These are phyloP conservation scores for Suhomyces coccinellae DNA, from an alignment of 1,139 yeast species.

Conservation along the genomic window DNA sequence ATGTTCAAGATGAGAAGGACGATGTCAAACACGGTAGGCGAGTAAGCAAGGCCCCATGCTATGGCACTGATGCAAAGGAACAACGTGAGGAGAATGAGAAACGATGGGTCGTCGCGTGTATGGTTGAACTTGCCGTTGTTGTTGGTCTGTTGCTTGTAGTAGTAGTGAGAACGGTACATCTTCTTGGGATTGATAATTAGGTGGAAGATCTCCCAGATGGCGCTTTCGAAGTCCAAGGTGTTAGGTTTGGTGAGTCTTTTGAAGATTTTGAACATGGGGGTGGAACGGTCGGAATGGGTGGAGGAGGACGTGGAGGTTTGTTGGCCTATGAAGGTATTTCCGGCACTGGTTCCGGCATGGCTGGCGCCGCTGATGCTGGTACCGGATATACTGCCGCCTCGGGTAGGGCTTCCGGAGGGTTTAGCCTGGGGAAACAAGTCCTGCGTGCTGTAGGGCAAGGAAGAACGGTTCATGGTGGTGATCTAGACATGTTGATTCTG, in stretches of 20 bases:
- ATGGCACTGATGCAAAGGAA: constrained; percentile 72
- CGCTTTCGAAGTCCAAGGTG: constrained; percentile 87
- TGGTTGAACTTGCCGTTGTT: constrained; percentile 43
- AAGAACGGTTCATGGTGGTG: constrained; percentile 21
- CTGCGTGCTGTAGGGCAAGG: constrained; percentile 41
- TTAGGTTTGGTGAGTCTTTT: constrained; percentile 65
- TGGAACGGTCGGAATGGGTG: constrained; percentile 1
- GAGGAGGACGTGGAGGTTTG: not conserved
- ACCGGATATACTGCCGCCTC: constrained; percentile 3
- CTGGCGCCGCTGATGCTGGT: constrained; percentile 5
- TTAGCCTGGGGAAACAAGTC: constrained; percentile 37
- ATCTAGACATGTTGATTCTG: constrained; percentile 4
- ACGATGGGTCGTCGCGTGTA: constrained; percentile 92
- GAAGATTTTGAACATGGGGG: constrained; percentile 23
- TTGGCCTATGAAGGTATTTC: not conserved
- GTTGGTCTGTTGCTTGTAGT: constrained; percentile 50
- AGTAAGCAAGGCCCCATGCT: constrained; percentile 88
- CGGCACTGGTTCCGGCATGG: constrained; percentile 3
- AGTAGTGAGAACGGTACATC: constrained; percentile 79
- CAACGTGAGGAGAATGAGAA: constrained; percentile 66
- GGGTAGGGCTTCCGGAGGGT: constrained; percentile 7
- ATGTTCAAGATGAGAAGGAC: constrained; percentile 68
- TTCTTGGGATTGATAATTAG: constrained; percentile 73
- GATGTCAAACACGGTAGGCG: constrained; percentile 61
- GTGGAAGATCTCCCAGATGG: constrained; percentile 85